Base-by-base conservation (phyloP, 2,329 filamentous ascomycete species). In the Rhinocladiella similis region DNA sequence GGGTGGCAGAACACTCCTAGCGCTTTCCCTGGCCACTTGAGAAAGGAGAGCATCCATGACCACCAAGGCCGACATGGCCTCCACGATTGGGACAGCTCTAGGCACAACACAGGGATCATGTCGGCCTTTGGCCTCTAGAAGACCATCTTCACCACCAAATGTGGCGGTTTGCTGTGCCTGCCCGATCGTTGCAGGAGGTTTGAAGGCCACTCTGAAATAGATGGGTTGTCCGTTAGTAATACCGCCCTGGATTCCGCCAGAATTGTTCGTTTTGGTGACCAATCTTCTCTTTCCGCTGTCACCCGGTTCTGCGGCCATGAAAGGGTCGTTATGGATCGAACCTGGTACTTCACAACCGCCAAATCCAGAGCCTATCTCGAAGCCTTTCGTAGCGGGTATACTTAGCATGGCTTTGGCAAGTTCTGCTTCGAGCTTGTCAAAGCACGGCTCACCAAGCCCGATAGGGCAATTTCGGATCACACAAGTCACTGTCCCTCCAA, bases 161-260 rank as follows among this genome's bases (percentile, higher is more conserved):
- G 83, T 88, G 7, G 87, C 86, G 0, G 94, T 97, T 13, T 81
- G 82, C 77, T 97, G 93, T 42, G 89, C 88, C 75, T 93, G 88
- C 45, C 90, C 88, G 69, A 97, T 97, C 2, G 94, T 97, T 27
- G 93, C 92, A 2, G 93, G 86, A 9, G 93, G 90, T 81, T 97
- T 97, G 84, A 97, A 97, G 14, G 85, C 92, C 4, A 96, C 87
- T 49, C 89, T 86, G 83, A 97, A 97, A 81, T 94, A 97, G 76
- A 97, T 91, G 57, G 87, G 88, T 36, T 90, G 90, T 56, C 93
- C 94, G 73, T 97, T 97, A 49, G 89, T 88, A 74, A 97, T 97
- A 50, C 93, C 93, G 42, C 93, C 94, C 77, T 97, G 93, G 65
- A 97, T 90, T 62, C 93, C 94, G 12, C 93, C 93, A 1, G 88